Conservation (phyloP, 768 basidiomycete species). For the Leccinum variicolor region DNA sequence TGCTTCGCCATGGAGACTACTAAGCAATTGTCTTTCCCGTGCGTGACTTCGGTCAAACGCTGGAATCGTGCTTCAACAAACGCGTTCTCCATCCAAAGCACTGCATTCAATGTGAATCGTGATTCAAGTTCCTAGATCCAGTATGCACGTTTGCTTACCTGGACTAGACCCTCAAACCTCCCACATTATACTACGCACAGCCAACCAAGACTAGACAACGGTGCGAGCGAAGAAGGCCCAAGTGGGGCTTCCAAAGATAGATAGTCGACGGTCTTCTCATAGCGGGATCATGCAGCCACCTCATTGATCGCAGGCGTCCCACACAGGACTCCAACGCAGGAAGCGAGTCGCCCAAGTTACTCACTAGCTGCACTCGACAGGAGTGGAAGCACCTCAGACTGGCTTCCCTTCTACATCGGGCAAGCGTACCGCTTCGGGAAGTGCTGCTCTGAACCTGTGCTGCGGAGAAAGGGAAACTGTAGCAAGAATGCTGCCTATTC, state of each 20-base stretch:
- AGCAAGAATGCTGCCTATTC: slow-evolving; percentile 17
- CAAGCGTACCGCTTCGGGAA: slow-evolving; percentile 11
- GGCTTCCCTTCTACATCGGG: slow-evolving; percentile 14
- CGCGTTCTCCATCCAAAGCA: slow-evolving; percentile 65
- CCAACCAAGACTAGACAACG: slow-evolving; percentile 55
- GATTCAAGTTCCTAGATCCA: slow-evolving; percentile 12
- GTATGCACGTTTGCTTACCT: slow-evolving; percentile 44
- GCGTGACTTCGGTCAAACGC: slow-evolving; percentile 66
- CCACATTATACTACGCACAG: slow-evolving; percentile 82
- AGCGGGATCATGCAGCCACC: slow-evolving; percentile 11
- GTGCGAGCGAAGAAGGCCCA: neutral
- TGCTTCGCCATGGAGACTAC: slow-evolving; percentile 29
- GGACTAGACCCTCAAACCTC: slow-evolving; percentile 64
- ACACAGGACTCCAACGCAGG: slow-evolving; percentile 5
- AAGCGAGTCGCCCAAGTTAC: neutral
- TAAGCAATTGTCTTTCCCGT: slow-evolving; percentile 35
- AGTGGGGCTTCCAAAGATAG: neutral
- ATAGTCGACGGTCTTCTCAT: neutral
- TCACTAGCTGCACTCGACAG: slow-evolving; percentile 10
- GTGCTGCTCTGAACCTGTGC: slow-evolving; percentile 14
- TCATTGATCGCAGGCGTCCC: slow-evolving; percentile 1
- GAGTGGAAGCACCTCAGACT: slow-evolving; percentile 22
- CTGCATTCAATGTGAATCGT: slow-evolving; percentile 12
- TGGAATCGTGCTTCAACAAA: slow-evolving; percentile 82
- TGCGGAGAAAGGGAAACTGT: slow-evolving; percentile 3